Conservation (phyloP, 169 alveolate species). For the Ichthyophthirius multifiliis region DNA sequence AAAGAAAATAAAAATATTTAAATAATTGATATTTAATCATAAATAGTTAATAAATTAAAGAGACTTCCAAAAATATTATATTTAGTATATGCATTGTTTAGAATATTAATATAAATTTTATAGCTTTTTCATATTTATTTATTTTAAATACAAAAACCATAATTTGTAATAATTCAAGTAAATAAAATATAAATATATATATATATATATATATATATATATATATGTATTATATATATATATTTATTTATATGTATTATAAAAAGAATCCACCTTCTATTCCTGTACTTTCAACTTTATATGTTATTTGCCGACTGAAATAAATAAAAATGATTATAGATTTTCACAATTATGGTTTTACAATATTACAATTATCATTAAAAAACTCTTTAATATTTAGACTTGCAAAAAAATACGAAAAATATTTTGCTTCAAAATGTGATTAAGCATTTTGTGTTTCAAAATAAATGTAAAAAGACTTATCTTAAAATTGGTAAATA, state of each 20-base stretch:
- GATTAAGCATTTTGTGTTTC: conserved; percentile 88
- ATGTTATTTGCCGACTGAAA: conserved; percentile 52
- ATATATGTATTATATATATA: background rate
- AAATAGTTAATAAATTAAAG: background rate
- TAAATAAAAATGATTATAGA: conserved; percentile 75
- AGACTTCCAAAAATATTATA: conserved; percentile 10
- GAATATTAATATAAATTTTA: background rate
- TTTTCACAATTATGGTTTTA: conserved; percentile 93
- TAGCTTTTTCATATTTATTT: background rate
- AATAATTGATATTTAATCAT: background rate
- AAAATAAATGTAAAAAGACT: conserved; percentile 80
- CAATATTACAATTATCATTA: conserved; percentile 72
- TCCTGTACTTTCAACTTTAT: conserved; percentile 69
- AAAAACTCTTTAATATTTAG: conserved; percentile 39
- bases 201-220: background rate
- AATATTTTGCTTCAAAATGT: conserved; percentile 72
- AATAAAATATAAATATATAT: background rate
- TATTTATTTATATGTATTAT: background rate
- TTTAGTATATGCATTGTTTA: conserved; percentile 8
- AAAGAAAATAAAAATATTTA: background rate
- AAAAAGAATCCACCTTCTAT: conserved; percentile 91
- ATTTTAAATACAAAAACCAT: conserved; percentile 1
- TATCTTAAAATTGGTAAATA: conserved; percentile 63
- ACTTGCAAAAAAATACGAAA: conserved; percentile 72
- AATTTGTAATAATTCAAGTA: conserved; percentile 8